Base-by-base conservation (phyloP, 78 protist genomes). In the Polysphondylium violaceum region DNA sequence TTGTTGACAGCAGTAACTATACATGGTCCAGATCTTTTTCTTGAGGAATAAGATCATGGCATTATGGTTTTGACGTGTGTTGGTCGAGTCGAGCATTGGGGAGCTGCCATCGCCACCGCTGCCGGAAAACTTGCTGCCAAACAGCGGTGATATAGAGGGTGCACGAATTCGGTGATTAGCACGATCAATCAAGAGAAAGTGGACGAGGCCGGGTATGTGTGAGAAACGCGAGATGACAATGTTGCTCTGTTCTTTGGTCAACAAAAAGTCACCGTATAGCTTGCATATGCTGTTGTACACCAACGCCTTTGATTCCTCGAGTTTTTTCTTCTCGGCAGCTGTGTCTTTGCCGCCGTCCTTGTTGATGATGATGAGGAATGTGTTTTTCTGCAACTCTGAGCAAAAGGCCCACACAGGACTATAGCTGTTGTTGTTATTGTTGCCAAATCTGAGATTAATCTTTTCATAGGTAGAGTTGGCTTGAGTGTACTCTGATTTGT, bases 191-290 rank as follows among this genome's bases (percentile, higher is more conserved):
- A 83, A 58, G 0, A 83, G 51, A 50, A 83, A 83, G 33, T 83
- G 91, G 8, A 83, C 91, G 2, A 83, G 19, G 21, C 91, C 91
- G n/a, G 91, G 91, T 11, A 83, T 83, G 38, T 83, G 91, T n/a
- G 19, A 47, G 56, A 67, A 81, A 58, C 77, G 35, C 2, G 68
- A 55, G 27, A 55, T 40, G 17, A 33, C 91, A 2, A 69, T 19
- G 44, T 83, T 83, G 17, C 60, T 58, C 58, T 47, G 51, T 27
- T 83, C 91, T 27, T 83, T 83, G 19, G 72, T 41, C 2, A 69
- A 29, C 25, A 83, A 56, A 44, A 83, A 83, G 2, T 27, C 11
- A 53, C 73, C 79, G 38, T 38, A 59, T 23, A 11, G 68, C n/a
- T 68, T 69, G 44, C 74, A 69, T 7, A 83, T 44, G 17, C n/a